Base-by-base conservation (phyloP, 805 yeast species). In the Nakazawaea anatomiae region DNA sequence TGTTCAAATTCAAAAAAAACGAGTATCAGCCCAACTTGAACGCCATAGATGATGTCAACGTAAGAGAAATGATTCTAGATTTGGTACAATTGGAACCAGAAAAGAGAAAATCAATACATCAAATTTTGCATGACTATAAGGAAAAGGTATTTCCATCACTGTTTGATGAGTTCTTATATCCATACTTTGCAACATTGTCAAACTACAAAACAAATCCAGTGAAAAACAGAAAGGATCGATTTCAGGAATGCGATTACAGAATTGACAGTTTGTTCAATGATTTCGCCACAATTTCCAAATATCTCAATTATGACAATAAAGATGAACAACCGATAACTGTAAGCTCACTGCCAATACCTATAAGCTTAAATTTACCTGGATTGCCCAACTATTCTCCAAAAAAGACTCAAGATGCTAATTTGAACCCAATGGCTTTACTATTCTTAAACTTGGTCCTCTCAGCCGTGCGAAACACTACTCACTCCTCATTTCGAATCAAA, bases 1-100 rank as follows among this genome's bases (percentile, higher is more conserved):
- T 91, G 54, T 92, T 88, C 72, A 87, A 84, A 65, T 94, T 86
- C 66, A 84, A 84, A 59, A 79, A 78, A 52, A 77, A 82, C 2
- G 90, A 86, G 53, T 83, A 76, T 60, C 63, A 64, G 25, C 95
- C 96, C 0, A 82, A 82, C 51, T 64, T 88, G 44, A 73, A 76
- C 6, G 74, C 75, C 2, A 77, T 88, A 25, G 73, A 73, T 12
- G 82, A 83, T 55, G 55, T 60, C 0, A 58, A 71, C 28, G 72
- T 89, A 1, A 74, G 77, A 53, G 71, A 74, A 32, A 63, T 94
- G 56, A 78, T 91, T 1, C 55, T 62, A 43, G 75, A 77, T 53
- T 83, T 94, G 85, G 80, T 89, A 9, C 65, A 72, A 42, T 61
- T 83, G 25, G 74, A 87, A 55, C 95, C 97, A 0, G 50, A 53